Percentiles rank a stretch among this genome's conserved stretches.
Evolutionary conservation across 2,329 filamentous ascomycete genomes (phyloP).

Genomic region (Fusarium redolens): DNA sequence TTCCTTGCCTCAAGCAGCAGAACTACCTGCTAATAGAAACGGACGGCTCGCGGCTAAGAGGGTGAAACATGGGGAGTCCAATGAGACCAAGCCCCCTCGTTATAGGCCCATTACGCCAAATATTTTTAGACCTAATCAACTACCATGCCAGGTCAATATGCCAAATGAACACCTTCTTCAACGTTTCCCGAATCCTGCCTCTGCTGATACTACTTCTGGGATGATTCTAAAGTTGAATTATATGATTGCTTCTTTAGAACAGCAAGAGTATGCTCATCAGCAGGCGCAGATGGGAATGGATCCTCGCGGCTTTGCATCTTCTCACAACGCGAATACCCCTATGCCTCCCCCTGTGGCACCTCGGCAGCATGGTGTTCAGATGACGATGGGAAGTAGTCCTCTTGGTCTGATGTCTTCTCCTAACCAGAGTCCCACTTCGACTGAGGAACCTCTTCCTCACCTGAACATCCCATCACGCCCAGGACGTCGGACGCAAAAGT

Average conservation of each 20-base stretch:
- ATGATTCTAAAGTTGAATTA: too few relatives aligned
- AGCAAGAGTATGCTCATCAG: not conserved
- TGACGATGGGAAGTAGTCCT: not conserved
- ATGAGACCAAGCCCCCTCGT: too few relatives aligned
- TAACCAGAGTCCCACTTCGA: not conserved
- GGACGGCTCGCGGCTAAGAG: not conserved
- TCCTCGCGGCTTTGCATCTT: not conserved
- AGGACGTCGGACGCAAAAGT: not conserved
- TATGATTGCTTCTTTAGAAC: too few relatives aligned
- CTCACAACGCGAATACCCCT: not conserved
- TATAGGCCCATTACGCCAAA: too few relatives aligned
- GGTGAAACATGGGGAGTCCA: not conserved
- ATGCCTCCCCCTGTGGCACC: not conserved
- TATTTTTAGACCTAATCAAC: too few relatives aligned
- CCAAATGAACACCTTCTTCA: too few relatives aligned
- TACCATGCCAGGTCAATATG: too few relatives aligned
- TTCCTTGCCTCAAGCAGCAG: not conserved
- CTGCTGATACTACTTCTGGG: too few relatives aligned
- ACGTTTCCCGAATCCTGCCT: too few relatives aligned
- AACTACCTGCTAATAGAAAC: not conserved
- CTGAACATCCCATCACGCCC: not conserved
- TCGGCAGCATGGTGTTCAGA: not conserved
- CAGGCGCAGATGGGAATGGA: not conserved
- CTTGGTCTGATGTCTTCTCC: not conserved
- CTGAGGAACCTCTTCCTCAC: not conserved